A percentile compares a stretch with the other conserved stretches of the same genome.
These are phyloP conservation scores for Galerina sulciceps DNA, from an alignment of 768 basidiomycete genomes.

Conservation along the genomic window DNA sequence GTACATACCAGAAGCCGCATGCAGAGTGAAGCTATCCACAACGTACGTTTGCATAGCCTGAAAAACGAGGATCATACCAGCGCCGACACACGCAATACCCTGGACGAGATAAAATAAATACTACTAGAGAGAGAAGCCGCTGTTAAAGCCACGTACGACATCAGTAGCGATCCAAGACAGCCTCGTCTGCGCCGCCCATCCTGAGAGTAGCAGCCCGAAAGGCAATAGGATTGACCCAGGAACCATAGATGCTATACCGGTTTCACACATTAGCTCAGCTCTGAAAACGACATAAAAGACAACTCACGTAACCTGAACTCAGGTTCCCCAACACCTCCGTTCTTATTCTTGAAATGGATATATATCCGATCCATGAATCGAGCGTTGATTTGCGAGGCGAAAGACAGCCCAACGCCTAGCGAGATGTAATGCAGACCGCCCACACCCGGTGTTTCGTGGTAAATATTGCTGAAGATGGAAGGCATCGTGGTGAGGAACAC, in stretches of 20 bases:
- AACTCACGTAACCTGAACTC: slow-evolving; percentile 54
- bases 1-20: slow-evolving; percentile 66
- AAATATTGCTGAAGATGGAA: slow-evolving; percentile 55
- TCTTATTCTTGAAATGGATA: slow-evolving; percentile 49
- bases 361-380: slow-evolving; percentile 60
- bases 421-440: slow-evolving; percentile 74
- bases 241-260: slow-evolving; percentile 55
- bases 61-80: slow-evolving; percentile 61
- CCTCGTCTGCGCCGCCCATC: slow-evolving; percentile 65
- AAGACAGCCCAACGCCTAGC: slow-evolving; percentile 63
- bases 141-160: slow-evolving; percentile 44
- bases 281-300: neutral
- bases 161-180: slow-evolving; percentile 76
- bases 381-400: slow-evolving; percentile 59
- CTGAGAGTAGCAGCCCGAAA: slow-evolving; percentile 66
- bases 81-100: slow-evolving; percentile 63
- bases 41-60: slow-evolving; percentile 70
- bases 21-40: slow-evolving; percentile 66
- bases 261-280: slow-evolving; percentile 2
- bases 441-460: slow-evolving; percentile 59
- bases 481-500: slow-evolving; percentile 74
- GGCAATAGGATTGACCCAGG: slow-evolving; percentile 65
- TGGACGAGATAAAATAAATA: slow-evolving; percentile 20
- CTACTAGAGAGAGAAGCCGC: slow-evolving; percentile 1
- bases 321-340: slow-evolving; percentile 50